Evolutionary conservation across 805 yeast genomes (phyloP).

Genomic region (Saccharomyces paradoxus): DNA sequence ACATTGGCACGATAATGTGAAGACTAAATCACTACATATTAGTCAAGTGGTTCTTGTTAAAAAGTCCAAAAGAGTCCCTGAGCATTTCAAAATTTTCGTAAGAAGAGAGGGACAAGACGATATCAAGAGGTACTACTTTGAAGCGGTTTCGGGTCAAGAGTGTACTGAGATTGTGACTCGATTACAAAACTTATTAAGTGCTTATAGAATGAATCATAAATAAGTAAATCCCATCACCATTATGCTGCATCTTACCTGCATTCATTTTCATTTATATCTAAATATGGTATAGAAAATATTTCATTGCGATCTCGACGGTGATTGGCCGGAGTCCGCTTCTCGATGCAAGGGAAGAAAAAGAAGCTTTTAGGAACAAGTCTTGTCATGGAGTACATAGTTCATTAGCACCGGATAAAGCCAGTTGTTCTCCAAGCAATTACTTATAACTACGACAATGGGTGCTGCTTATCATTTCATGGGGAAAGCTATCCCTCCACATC

Average conservation of each 20-base stretch:
- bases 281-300: background rate
- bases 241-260: background rate
- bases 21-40: slow-evolving; percentile 81
- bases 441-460: slow-evolving; percentile 46
- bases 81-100: slow-evolving; percentile 74
- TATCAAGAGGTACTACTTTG: slow-evolving; percentile 79
- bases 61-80: slow-evolving; percentile 66
- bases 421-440: background rate
- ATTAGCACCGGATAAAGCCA: background rate
- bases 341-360: background rate
- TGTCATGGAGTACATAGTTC: background rate
- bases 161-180: slow-evolving; percentile 72
- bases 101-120: slow-evolving; percentile 47
- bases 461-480: slow-evolving; percentile 81
- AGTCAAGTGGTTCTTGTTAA: slow-evolving; percentile 68
- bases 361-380: background rate
- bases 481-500: slow-evolving; percentile 74
- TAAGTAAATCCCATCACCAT: slow-evolving; percentile 1
- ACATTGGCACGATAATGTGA: slow-evolving; percentile 64
- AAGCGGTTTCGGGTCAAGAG: slow-evolving; percentile 53
- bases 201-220: slow-evolving; percentile 40
- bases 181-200: slow-evolving; percentile 48
- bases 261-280: background rate
- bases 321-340: background rate
- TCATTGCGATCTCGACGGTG: background rate